phyloP scores from a whole-genome alignment of 306 rosid genomes.

The Corylus avellana region DNA sequence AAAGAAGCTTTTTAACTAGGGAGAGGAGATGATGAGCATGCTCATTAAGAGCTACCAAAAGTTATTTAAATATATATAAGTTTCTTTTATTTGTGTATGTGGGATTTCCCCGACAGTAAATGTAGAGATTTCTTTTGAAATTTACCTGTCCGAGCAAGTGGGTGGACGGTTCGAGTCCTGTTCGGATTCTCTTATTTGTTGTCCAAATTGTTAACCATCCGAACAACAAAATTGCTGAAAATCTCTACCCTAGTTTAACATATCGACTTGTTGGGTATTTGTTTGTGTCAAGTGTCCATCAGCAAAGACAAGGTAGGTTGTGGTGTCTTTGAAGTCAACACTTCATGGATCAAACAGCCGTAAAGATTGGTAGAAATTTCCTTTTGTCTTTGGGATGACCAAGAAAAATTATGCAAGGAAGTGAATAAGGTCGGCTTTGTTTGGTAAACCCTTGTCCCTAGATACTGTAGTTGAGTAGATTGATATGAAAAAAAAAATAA shows the following conservation, averaged over 20 bases:
- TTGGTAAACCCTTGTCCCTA: no score
- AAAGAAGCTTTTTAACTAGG: conserved; percentile 11
- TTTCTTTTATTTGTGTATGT: not conserved
- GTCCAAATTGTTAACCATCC: not conserved
- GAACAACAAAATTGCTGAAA: not conserved
- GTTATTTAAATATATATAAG: conserved; percentile 8
- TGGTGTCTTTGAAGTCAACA: not conserved
- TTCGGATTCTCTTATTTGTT: not conserved
- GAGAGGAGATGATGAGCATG: not conserved
- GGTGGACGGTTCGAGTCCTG: no score
- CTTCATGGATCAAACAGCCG: not conserved
- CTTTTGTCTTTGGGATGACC: not conserved
- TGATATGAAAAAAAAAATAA: no score
- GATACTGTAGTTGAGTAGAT: no score
- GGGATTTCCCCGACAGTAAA: not conserved
- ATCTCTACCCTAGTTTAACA: no score
- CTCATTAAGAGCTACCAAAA: conserved; percentile 25
- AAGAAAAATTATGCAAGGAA: not conserved
- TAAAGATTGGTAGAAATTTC: not conserved
- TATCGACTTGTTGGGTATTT: no score
- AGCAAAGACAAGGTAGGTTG: not conserved
- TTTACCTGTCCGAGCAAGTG: no score
- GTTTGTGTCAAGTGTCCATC: not conserved
- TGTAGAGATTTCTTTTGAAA: no score
- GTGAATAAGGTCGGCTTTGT: no score